Evolutionary conservation across 371 early-diverging fungal species (phyloP), one percentile per base, ranked within the genome.

Genomic region (Mortierella sp.): DNA sequence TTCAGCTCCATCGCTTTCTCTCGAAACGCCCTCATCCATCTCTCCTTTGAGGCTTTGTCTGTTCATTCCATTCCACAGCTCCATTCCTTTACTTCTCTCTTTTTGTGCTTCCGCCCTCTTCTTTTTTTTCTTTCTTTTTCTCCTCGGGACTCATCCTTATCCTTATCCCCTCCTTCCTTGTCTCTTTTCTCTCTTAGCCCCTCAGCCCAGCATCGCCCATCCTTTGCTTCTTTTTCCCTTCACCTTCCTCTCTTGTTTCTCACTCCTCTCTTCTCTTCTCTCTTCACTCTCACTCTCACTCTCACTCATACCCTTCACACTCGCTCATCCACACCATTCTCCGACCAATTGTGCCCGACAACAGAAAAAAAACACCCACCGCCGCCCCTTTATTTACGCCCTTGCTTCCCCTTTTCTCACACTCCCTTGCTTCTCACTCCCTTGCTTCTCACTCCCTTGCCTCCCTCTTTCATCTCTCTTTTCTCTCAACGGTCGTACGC

Each of bases 151-250:
- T 6, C 10, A 53, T 73, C 55, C 61, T 24, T 57, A n/a, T 13
- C 37, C 51, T 14, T 75, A 64, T 75, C 46, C 70, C 55, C 43
- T 28, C 44, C 54, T 34, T 26, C 26, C 53, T 26, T 19, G 3
- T 19, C 59, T 57, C 37, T 59, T 43, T 73, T 72, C 13, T 28
- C 44, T 43, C 24, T 26, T 46, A 28, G 5, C 11, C 61, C 57
- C 51, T 21, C 76, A 76, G 28, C 74, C 59, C 74, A 34, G n/a
- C 64, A 55, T 16, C 48, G 34, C 54, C 75, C 28, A 59, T n/a
- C 51, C 46, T 46, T 9, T 61, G 57, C 50, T 51, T 59, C 26
- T 46, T 37, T 43, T 31, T 51, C 6, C 19, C 48, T 46, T 59
- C 61, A 21, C 16, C 24, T 55, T 53, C 34, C 67, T 46, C 34